Evolutionary conservation across 306 rosid species (phyloP).

Genomic region (Malus orientalis): DNA sequence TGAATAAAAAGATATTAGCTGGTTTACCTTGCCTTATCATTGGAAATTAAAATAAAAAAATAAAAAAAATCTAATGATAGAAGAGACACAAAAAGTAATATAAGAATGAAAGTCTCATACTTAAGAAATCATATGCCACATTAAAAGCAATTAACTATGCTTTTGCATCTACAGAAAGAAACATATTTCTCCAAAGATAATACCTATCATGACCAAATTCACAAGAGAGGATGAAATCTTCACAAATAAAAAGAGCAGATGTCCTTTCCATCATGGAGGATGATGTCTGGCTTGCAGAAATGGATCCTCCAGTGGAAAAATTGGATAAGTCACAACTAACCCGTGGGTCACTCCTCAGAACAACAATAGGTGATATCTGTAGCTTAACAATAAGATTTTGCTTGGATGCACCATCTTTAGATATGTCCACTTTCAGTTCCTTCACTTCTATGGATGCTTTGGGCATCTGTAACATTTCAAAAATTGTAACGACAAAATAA

Average conservation of each 20-base stretch:
- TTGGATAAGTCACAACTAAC: slow-evolving; percentile 56
- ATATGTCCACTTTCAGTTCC: slow-evolving; percentile 73
- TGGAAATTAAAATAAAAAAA: not conserved
- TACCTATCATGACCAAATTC: slow-evolving; percentile 97
- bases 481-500: slow-evolving; percentile 15
- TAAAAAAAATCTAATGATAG: not conserved
- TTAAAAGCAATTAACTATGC: not conserved
- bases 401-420: slow-evolving; percentile 65
- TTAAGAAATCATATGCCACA: not conserved
- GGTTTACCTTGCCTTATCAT: slow-evolving; percentile 1
- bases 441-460: slow-evolving; percentile 73
- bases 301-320: slow-evolving; percentile 47
- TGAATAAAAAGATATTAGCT: slow-evolving; percentile 13
- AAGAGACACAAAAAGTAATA: not conserved
- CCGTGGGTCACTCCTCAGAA: slow-evolving; percentile 76
- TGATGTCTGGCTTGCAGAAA: slow-evolving; percentile 49
- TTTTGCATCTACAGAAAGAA: not conserved
- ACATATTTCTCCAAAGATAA: slow-evolving; percentile 1
- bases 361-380: slow-evolving; percentile 58
- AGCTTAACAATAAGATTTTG: slow-evolving; percentile 73
- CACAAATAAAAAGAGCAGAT: slow-evolving; percentile 65
- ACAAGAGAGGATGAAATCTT: slow-evolving; percentile 61
- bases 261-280: slow-evolving; percentile 46
- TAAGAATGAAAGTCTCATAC: not conserved
- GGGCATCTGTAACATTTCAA: slow-evolving; percentile 62